Evolutionary conservation across 2,329 filamentous ascomycete genomes (phyloP).

Genomic region (Trichophyton rubrum): DNA sequence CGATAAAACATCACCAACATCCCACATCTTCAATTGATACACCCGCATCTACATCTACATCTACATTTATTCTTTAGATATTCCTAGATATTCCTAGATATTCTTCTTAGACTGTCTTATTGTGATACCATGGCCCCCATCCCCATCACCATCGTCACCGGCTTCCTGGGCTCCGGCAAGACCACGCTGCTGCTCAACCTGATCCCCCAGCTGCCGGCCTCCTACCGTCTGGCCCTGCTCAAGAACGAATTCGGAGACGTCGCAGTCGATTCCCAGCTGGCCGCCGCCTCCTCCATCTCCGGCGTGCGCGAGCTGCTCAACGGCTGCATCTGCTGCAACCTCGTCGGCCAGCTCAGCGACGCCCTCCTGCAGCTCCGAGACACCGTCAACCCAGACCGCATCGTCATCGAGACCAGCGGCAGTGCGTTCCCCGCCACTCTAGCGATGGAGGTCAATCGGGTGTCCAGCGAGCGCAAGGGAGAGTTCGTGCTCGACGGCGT

Average conservation of each 20-base stretch:
- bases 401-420: conserved; percentile 87
- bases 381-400: conserved; percentile 57
- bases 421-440: conserved; percentile 79
- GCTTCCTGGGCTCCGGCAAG: conserved; percentile 91
- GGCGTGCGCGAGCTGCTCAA: conserved; percentile 89
- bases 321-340: conserved; percentile 97
- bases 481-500: conserved; percentile 73
- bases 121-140: conserved; percentile 40
- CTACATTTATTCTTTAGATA: too few species aligned
- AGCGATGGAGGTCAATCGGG: conserved; percentile 76
- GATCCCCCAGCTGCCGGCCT: conserved; percentile 72
- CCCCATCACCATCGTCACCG: conserved; percentile 88
- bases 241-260: conserved; percentile 98
- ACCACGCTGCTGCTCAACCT: conserved; percentile 93
- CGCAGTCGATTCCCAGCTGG: conserved; percentile 84
- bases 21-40: too few species aligned
- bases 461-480: conserved; percentile 49
- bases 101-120: too few species aligned
- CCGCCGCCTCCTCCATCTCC: conserved; percentile 66
- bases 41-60: too few species aligned
- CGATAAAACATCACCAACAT: too few species aligned
- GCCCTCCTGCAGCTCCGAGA: conserved; percentile 63
- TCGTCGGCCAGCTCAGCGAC: conserved; percentile 77
- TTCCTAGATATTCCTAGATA: too few species aligned
- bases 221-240: conserved; percentile 83